Conservation (phyloP, 345 rosid genomes). For the Citrus glauca region DNA sequence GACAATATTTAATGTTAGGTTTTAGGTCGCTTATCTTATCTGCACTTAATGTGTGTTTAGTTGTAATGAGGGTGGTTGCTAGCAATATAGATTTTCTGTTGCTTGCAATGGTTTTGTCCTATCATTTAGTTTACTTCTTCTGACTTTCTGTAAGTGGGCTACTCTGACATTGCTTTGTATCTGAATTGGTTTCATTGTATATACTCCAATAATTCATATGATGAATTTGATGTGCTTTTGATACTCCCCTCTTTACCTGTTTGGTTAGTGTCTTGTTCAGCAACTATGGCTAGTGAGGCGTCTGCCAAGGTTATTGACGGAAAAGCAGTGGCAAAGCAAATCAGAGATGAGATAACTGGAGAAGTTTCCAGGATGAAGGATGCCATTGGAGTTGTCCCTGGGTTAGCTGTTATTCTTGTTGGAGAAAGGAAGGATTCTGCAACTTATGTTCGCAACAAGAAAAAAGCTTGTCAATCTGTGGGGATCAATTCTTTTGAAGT, state of each 20-base stretch:
- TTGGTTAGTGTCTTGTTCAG: conserved; percentile 12
- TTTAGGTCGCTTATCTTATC: background rate
- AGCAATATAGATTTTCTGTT: background rate
- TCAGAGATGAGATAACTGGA: conserved; percentile 59
- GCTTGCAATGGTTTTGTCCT: background rate
- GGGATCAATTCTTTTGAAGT: conserved; percentile 79
- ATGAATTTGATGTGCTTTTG: background rate
- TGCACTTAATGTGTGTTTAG: background rate
- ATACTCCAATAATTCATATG: background rate
- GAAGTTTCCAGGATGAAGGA: conserved; percentile 80
- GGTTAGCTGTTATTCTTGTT: conserved; percentile 78
- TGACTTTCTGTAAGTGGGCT: background rate
- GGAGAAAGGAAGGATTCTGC: conserved; percentile 84
- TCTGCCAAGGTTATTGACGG: conserved; percentile 73
- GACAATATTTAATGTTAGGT: no score
- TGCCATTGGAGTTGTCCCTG: conserved; percentile 65
- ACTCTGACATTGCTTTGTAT: background rate
- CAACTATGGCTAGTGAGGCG: conserved; percentile 31
- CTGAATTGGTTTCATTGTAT: background rate
- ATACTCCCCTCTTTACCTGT: background rate
- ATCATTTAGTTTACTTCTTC: background rate
- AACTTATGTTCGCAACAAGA: conserved; percentile 81
- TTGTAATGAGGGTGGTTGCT: background rate
- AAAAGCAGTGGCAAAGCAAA: conserved; percentile 60
- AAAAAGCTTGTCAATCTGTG: conserved; percentile 75